Percentiles rank a stretch among this genome's conserved stretches.
Conservation (phyloP, 257 asterid species). For the Salvia rosmarinus region DNA sequence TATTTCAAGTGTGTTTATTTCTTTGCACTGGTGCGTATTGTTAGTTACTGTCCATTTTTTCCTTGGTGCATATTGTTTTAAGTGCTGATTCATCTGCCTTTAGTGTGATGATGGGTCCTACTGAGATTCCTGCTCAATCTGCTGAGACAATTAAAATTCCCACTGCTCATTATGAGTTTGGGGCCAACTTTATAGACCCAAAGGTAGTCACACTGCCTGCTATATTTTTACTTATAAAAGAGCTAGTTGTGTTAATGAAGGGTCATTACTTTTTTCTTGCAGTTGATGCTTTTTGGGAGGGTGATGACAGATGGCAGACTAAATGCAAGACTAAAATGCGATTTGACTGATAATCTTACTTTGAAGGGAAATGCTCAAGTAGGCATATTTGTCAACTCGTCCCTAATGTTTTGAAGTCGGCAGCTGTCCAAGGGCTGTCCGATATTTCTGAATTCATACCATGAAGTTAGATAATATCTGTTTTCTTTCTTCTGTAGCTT, state of each 20-base stretch:
- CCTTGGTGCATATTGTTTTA: not conserved
- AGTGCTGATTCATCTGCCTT: constrained; percentile 20
- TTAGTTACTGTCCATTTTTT: constrained; percentile 5
- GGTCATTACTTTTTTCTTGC: constrained; percentile 38
- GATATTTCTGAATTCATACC: constrained; percentile 22
- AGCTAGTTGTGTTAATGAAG: constrained; percentile 26
- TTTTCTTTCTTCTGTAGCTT: constrained; percentile 57
- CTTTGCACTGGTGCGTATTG: too few relatives aligned
- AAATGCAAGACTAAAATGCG: constrained; percentile 84
- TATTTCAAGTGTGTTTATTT: constrained; percentile 7
- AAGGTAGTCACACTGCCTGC: constrained; percentile 42
- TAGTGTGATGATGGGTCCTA: constrained; percentile 96
- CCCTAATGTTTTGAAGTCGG: constrained; percentile 8
- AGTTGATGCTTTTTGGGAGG: constrained; percentile 92
- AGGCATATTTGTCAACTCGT: constrained; percentile 36
- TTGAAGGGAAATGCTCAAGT: constrained; percentile 90
- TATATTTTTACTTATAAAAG: not conserved
- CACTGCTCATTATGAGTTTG: constrained; percentile 92
- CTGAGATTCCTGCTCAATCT: constrained; percentile 93
- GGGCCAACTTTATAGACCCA: constrained; percentile 91
- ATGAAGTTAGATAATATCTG: constrained; percentile 27
- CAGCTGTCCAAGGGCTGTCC: constrained; percentile 22
- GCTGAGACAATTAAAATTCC: constrained; percentile 84
- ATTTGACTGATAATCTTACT: constrained; percentile 80
- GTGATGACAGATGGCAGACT: constrained; percentile 84